Evolutionary conservation across 306 rosid genomes (phyloP).

Genomic region (Acacia acuminata): DNA sequence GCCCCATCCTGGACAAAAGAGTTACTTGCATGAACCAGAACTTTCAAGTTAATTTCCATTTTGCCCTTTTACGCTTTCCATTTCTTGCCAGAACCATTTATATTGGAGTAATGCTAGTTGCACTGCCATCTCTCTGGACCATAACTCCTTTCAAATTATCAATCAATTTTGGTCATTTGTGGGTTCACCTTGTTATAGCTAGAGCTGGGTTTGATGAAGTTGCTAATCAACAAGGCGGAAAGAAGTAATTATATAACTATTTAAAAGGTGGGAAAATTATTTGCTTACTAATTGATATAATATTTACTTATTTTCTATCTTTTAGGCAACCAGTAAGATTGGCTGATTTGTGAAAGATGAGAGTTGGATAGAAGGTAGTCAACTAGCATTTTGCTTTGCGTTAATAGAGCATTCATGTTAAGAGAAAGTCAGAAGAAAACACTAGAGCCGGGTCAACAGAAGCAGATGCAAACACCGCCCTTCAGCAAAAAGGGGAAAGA

Average conservation of each 20-base stretch:
- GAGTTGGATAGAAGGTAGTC: not conserved
- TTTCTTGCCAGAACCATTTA: not conserved
- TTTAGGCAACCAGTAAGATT: not conserved
- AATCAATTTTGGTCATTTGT: not conserved
- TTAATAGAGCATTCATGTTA: not conserved
- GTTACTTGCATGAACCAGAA: constrained; percentile 21
- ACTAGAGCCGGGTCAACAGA: not conserved
- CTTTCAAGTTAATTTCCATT: constrained; percentile 16
- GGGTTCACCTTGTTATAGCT: not conserved
- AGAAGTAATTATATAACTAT: not conserved
- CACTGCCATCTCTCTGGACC: not conserved
- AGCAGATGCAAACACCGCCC: not conserved
- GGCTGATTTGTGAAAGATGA: not conserved
- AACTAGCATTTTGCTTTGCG: not conserved
- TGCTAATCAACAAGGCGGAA: not conserved
- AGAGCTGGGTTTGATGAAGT: not conserved
- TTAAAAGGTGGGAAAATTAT: not conserved
- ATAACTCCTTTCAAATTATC: not conserved
- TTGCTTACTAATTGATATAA: not conserved
- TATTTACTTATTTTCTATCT: not conserved
- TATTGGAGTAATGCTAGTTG: not conserved
- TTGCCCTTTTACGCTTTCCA: not conserved
- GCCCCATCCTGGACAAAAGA: constrained; percentile 19
- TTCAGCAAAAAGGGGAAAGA: not conserved
- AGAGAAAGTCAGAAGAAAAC: not conserved